These are phyloP conservation scores for Cupressus sempervirens DNA, from an alignment of 75 land plant genomes.

Conservation along the genomic window DNA sequence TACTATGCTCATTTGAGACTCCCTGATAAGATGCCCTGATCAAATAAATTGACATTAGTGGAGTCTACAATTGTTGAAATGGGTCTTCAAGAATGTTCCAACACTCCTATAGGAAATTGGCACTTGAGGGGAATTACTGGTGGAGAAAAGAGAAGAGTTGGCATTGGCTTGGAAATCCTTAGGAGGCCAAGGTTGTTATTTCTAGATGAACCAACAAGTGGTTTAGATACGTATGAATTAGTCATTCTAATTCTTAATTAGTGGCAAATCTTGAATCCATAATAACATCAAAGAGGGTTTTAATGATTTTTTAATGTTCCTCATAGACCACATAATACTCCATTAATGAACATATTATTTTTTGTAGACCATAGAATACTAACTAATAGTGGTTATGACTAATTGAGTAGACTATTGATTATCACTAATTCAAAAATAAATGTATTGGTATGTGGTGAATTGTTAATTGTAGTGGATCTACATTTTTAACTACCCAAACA, in stretches of 20 bases:
- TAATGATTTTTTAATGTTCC: not conserved
- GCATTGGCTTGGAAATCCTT: too few species aligned
- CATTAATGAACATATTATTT: too few species aligned
- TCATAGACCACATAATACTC: too few species aligned
- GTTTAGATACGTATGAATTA: constrained; percentile 72
- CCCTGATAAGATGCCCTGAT: constrained; percentile 58
- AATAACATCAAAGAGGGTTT: not conserved
- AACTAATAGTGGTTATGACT: too few species aligned
- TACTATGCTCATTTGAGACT: constrained; percentile 84
- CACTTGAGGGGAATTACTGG: too few species aligned
- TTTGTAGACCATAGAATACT: too few species aligned
- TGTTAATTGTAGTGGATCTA: constrained; percentile 56
- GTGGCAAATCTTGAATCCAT: not conserved
- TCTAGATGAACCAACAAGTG: constrained; percentile 95
- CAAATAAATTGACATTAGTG: constrained; percentile 68
- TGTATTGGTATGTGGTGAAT: not conserved
- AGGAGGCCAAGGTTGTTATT: constrained; percentile 85
- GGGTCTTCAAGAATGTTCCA: constrained; percentile 95
- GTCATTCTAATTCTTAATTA: not conserved
- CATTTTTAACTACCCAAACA: constrained; percentile 77
- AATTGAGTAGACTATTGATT: too few species aligned
- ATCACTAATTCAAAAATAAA: not conserved
- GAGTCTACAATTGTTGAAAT: constrained; percentile 88
- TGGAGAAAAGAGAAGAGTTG: too few species aligned
- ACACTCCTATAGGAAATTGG: constrained; percentile 87